These are phyloP conservation scores for Musa beccarii DNA, from an alignment of 176 grass and related monocot genomes.

Conservation along the genomic window DNA sequence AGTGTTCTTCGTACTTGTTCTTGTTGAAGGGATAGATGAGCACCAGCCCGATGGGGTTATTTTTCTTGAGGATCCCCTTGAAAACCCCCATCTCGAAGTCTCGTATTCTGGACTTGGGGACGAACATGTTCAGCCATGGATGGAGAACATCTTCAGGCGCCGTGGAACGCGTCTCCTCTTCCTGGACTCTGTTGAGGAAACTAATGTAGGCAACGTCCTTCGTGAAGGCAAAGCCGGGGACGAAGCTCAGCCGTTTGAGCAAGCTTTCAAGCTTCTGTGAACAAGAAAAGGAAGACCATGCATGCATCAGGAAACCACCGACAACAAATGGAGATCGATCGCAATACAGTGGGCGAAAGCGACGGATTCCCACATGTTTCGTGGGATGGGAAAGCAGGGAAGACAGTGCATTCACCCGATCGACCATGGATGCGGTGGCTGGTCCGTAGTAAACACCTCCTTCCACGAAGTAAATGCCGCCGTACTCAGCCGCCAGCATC, in stretches of 20 bases:
- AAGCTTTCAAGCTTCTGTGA: slow-evolving; percentile 23
- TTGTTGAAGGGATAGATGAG: slow-evolving; percentile 2
- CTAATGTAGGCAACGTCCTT: slow-evolving; percentile 27
- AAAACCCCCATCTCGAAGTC: slow-evolving; percentile 42
- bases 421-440: not conserved
- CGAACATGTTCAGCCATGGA: slow-evolving; percentile 67
- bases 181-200: slow-evolving; percentile 40
- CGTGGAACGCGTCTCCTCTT: slow-evolving; percentile 31
- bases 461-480: slow-evolving; percentile 39
- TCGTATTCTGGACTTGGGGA: slow-evolving; percentile 37
- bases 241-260: slow-evolving; percentile 22
- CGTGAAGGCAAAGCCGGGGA: slow-evolving; percentile 32
- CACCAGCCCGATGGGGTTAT: not conserved
- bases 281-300: not conserved
- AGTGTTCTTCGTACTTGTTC: not conserved
- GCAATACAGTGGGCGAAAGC: not conserved
- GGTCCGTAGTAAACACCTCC: slow-evolving; percentile 32
- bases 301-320: not conserved
- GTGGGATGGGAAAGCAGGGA: not conserved
- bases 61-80: slow-evolving; percentile 28
- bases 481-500: slow-evolving; percentile 6
- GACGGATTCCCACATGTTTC: not conserved
- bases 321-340: not conserved
- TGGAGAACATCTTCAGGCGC: slow-evolving; percentile 40
- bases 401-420: slow-evolving; percentile 16